Percentiles rank a stretch among this genome's conserved stretches.
Evolutionary conservation across 257 asterid genomes (phyloP).

Genomic region (Schizonepeta tenuifolia): DNA sequence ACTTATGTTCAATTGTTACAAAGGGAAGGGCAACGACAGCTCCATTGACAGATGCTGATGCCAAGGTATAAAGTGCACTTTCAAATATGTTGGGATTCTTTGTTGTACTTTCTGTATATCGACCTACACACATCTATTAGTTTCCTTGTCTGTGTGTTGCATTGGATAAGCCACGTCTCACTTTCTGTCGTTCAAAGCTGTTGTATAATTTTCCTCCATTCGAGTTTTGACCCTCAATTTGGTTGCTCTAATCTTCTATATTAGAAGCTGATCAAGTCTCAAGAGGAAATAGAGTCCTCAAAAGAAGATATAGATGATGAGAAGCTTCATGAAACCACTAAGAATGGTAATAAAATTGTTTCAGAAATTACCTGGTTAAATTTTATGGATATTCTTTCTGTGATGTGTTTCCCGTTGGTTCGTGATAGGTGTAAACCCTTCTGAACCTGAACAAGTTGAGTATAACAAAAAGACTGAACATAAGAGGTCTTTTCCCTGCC

Average conservation of each 20-base stretch:
- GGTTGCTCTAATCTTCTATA: constrained; percentile 27
- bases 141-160: not conserved
- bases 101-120: not conserved
- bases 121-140: not conserved
- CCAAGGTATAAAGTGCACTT: constrained; percentile 48
- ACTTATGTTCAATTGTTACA: constrained; percentile 22
- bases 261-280: constrained; percentile 28
- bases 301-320: constrained; percentile 38
- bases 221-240: not conserved
- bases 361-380: not conserved
- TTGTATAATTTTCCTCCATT: not conserved
- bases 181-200: not conserved
- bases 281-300: constrained; percentile 30
- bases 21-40: constrained; percentile 41
- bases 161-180: not conserved
- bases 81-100: not conserved
- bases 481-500: constrained; percentile 52
- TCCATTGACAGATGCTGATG: constrained; percentile 35
- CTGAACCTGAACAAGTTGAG: constrained; percentile 40
- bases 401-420: constrained; percentile 19
- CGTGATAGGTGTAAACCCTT: constrained; percentile 41
- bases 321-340: constrained; percentile 37
- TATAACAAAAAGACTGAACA: constrained; percentile 44
- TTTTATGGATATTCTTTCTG: constrained; percentile 5
- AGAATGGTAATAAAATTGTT: constrained; percentile 51